These are phyloP conservation scores for Triticum dicoccoides DNA, from an alignment of 176 grass and related monocot genomes.

Conservation along the genomic window DNA sequence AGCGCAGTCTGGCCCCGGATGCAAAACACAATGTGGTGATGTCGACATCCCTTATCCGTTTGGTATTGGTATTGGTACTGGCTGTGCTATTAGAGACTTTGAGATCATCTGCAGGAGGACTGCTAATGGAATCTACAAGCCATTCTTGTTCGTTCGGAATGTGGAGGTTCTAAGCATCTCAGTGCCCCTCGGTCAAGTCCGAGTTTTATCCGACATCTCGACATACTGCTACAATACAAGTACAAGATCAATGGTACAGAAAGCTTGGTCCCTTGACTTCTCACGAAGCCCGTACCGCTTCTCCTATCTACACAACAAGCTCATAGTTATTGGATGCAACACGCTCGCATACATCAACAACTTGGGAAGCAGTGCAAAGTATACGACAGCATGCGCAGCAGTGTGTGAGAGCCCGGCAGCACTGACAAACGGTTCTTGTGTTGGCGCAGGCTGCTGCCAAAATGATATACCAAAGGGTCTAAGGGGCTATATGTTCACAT, in stretches of 20 bases:
- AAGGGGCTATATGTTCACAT: background rate
- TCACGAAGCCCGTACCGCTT: background rate
- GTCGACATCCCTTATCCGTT: constrained; percentile 19
- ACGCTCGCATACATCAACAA: background rate
- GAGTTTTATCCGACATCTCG: background rate
- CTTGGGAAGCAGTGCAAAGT: background rate
- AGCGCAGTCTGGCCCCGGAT: background rate
- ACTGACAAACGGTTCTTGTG: background rate
- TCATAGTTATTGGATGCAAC: constrained; percentile 23
- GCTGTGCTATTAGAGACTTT: background rate
- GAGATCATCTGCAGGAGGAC: constrained; percentile 3
- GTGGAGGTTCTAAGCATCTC: constrained; percentile 13
- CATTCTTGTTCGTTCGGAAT: background rate
- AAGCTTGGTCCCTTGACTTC: background rate
- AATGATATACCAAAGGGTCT: background rate
- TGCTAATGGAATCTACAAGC: background rate
- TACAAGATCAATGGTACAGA: background rate
- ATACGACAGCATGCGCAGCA: background rate
- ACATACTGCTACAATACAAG: constrained; percentile 3
- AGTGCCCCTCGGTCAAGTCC: background rate
- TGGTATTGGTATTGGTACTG: constrained; percentile 28
- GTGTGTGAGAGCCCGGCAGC: background rate
- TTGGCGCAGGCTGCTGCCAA: background rate
- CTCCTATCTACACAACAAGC: constrained; percentile 11
- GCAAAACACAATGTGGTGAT: background rate